These are phyloP conservation scores for Lactarius vividus DNA, from an alignment of 768 basidiomycete species.

Conservation along the genomic window DNA sequence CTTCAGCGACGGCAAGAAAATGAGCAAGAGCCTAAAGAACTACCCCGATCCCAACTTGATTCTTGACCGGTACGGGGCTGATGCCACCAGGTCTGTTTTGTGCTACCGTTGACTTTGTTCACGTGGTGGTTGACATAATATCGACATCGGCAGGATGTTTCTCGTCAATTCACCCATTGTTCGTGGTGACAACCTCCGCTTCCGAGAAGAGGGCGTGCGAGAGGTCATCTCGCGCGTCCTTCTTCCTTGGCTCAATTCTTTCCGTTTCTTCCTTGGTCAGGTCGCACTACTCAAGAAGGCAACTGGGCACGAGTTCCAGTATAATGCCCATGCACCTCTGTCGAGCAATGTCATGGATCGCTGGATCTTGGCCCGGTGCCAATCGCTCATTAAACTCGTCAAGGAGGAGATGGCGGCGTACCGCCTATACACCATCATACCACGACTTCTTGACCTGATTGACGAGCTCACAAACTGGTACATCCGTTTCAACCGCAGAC, in stretches of 20 bases:
- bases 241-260: constrained; percentile 96
- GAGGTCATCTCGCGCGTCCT: constrained; percentile 97
- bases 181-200: constrained; percentile 94
- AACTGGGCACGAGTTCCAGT: constrained; percentile 71
- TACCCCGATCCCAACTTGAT: constrained; percentile 94
- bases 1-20: constrained; percentile 93
- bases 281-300: constrained; percentile 83
- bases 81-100: constrained; percentile 73
- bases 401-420: constrained; percentile 96
- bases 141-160: constrained; percentile 68
- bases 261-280: constrained; percentile 99
- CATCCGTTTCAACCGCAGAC: constrained; percentile 95
- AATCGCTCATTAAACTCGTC: constrained; percentile 90
- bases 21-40: constrained; percentile 97
- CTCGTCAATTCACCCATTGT: constrained; percentile 99
- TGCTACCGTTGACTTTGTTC: not conserved
- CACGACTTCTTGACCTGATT: constrained; percentile 86
- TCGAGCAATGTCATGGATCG: constrained; percentile 96
- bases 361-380: constrained; percentile 98
- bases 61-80: constrained; percentile 90
- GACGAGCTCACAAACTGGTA: constrained; percentile 99
- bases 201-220: constrained; percentile 97
- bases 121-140: not conserved
- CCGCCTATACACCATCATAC: constrained; percentile 95
- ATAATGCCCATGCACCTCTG: constrained; percentile 80